A percentile compares a stretch with the other conserved stretches of the same genome.
phyloP scores from a whole-genome alignment of 2,329 filamentous ascomycete genomes.

The Helicocarpus griseus region DNA sequence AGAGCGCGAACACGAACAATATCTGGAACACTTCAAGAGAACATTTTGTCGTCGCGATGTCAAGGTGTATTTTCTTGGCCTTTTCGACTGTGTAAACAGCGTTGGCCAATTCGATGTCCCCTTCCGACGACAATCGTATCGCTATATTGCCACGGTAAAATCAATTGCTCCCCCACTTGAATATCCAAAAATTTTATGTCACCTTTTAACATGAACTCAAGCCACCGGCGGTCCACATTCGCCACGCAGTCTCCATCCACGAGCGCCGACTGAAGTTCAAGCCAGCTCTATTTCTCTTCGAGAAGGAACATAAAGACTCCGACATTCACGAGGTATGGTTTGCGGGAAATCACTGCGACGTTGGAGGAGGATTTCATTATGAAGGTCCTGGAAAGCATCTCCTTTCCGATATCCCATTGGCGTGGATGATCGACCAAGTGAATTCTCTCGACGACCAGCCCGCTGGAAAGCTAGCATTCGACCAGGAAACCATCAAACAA shows the following conservation, averaged over 20 bases:
- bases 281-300: constrained; percentile 34
- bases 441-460: constrained; percentile 14
- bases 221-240: constrained; percentile 38
- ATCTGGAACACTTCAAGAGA: constrained; percentile 37
- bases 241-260: constrained; percentile 46
- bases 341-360: constrained; percentile 44
- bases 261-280: constrained; percentile 49
- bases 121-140: constrained; percentile 29
- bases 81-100: constrained; percentile 47
- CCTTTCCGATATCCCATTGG: constrained; percentile 42
- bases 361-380: constrained; percentile 45
- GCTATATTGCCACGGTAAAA: constrained; percentile 29
- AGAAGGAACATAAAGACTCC: constrained; percentile 19
- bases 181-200: constrained; percentile 2
- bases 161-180: constrained; percentile 17
- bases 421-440: constrained; percentile 46
- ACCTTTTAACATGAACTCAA: constrained; percentile 1
- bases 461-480: constrained; percentile 17
- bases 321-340: constrained; percentile 48
- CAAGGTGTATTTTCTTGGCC: constrained; percentile 44
- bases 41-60: constrained; percentile 42
- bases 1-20: constrained; percentile 13
- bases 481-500: constrained; percentile 11
- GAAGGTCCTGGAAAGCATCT: constrained; percentile 19
- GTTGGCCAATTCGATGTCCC: constrained; percentile 29